These are phyloP conservation scores for Saturnispora sanitii DNA, from an alignment of 805 yeast genomes.

Conservation along the genomic window DNA sequence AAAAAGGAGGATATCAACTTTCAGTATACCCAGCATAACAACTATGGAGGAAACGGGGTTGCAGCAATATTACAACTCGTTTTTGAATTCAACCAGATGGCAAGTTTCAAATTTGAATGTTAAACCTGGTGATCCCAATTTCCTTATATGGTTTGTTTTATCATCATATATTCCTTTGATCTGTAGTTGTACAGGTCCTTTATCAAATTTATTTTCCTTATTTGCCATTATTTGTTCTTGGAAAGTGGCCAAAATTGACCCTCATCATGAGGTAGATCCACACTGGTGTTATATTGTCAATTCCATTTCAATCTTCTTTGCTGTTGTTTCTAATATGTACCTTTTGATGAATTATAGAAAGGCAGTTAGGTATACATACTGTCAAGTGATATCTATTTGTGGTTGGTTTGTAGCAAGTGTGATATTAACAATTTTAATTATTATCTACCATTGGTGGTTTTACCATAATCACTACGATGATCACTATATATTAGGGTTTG, in stretches of 20 bases:
- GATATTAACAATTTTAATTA: constrained; percentile 41
- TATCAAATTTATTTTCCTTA: constrained; percentile 64
- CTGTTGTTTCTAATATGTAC: constrained; percentile 59
- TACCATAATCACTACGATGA: constrained; percentile 14
- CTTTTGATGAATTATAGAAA: constrained; percentile 61
- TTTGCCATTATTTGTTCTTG: constrained; percentile 65
- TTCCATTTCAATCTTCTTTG: constrained; percentile 51
- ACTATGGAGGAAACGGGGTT: constrained; percentile 12
- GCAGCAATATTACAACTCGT: constrained; percentile 18
- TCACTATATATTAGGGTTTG: constrained; percentile 37
- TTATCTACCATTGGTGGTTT: constrained; percentile 24
- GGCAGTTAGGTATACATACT: constrained; percentile 42
- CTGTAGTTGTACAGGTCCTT: constrained; percentile 71
- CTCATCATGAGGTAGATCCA: constrained; percentile 8
- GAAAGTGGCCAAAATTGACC: constrained; percentile 26
- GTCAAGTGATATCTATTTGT: constrained; percentile 52
- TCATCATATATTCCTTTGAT: constrained; percentile 66
- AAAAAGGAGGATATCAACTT: not conserved
- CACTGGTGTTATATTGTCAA: constrained; percentile 45
- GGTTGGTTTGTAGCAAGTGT: constrained; percentile 57
- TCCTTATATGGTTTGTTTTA: constrained; percentile 47
- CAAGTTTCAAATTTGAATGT: constrained; percentile 23
- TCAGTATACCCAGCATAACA: constrained; percentile 8
- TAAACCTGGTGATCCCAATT: constrained; percentile 26
- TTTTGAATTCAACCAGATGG: constrained; percentile 24